phyloP scores from a whole-genome alignment of 2,329 filamentous ascomycete species.

The Leptographium radiaticola region DNA sequence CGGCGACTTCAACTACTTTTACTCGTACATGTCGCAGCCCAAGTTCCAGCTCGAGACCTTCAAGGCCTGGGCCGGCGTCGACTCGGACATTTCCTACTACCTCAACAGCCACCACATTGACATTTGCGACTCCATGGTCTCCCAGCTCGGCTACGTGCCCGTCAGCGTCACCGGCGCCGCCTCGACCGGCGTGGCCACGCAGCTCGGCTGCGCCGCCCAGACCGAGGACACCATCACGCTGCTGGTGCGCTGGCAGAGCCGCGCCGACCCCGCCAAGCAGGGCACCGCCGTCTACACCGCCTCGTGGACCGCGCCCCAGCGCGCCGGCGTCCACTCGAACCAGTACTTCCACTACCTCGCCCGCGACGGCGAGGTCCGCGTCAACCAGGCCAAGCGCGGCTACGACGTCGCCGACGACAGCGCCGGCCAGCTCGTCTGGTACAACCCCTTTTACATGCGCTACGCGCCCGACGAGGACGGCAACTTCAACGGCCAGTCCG shows the following conservation, averaged over 20 bases:
- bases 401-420: constrained; percentile 88
- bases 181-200: constrained; percentile 65
- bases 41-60: constrained; percentile 89
- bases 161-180: constrained; percentile 67
- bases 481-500: constrained; percentile 82
- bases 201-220: constrained; percentile 61
- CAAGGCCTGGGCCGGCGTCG: constrained; percentile 84
- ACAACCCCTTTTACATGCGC: constrained; percentile 92
- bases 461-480: constrained; percentile 91
- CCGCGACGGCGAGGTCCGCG: constrained; percentile 67
- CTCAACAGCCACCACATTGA: constrained; percentile 92
- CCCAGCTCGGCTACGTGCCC: constrained; percentile 56
- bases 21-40: constrained; percentile 90
- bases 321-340: constrained; percentile 88
- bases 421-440: constrained; percentile 60
- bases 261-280: constrained; percentile 51
- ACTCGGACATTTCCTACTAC: constrained; percentile 92
- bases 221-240: constrained; percentile 93
- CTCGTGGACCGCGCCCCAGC: constrained; percentile 87
- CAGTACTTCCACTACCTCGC: constrained; percentile 96
- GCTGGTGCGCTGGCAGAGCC: constrained; percentile 76
- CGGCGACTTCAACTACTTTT: constrained; percentile 97
- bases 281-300: constrained; percentile 88
- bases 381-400: constrained; percentile 82
- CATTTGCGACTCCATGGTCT: constrained; percentile 84